These are phyloP conservation scores for Globisporangium polare DNA, from an alignment of 352 stramenopile genomes.

Conservation along the genomic window DNA sequence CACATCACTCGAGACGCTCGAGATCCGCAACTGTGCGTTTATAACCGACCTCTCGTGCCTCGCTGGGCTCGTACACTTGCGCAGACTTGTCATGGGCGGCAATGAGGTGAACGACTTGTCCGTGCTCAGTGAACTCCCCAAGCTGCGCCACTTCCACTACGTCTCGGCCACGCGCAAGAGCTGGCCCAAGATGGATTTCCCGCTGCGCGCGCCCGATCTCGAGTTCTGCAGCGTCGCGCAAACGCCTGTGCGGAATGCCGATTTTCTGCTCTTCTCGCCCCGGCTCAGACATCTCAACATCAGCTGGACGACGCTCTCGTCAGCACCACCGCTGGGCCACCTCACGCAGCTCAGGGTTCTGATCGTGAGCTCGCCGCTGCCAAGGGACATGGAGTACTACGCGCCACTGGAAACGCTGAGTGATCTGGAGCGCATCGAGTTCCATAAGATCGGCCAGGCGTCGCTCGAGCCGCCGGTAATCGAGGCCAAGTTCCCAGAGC, in stretches of 20 bases:
- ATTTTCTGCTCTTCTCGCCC: slow-evolving; percentile 2
- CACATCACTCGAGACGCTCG: slow-evolving; percentile 4
- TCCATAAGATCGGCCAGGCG: background rate
- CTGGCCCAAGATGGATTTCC: slow-evolving; percentile 4
- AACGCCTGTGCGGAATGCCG: background rate
- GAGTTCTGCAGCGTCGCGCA: background rate
- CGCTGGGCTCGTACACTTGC: background rate
- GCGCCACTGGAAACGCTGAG: background rate
- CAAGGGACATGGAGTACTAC: background rate
- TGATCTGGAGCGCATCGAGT: slow-evolving; percentile 2
- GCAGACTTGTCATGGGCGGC: slow-evolving; percentile 1
- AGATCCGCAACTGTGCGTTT: slow-evolving; percentile 5
- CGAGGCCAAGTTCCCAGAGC: background rate
- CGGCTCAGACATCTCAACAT: slow-evolving; percentile 4
- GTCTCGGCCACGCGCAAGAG: background rate
- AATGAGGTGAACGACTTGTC: slow-evolving; percentile 3
- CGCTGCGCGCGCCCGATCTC: slow-evolving; percentile 2
- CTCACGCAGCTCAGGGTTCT: background rate
- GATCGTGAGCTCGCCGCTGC: slow-evolving; percentile 1
- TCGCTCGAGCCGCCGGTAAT: background rate
- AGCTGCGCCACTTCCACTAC: slow-evolving; percentile 5
- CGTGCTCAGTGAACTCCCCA: background rate
- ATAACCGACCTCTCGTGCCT: background rate
- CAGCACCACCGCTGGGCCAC: background rate
- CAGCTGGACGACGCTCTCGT: slow-evolving; percentile 4